Conservation (phyloP, 176 grass and related monocot species). For the Saccharum spontaneum region DNA sequence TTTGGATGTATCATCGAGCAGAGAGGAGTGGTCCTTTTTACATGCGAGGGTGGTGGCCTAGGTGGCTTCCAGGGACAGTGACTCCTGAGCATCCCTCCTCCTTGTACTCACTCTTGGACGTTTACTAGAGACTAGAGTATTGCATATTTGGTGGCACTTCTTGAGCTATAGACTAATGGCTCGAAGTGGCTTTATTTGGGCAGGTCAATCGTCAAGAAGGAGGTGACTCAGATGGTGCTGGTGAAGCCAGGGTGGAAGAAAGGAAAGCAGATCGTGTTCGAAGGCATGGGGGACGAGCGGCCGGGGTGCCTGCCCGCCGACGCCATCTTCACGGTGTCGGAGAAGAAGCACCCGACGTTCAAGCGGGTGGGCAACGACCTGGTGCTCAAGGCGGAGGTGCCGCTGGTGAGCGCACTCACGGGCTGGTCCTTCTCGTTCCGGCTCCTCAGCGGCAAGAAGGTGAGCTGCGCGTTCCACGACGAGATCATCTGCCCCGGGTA, state of each 20-base stretch:
- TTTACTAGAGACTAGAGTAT: background rate
- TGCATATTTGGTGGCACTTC: background rate
- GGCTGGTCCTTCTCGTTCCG: conserved; percentile 91
- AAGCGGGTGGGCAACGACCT: conserved; percentile 82
- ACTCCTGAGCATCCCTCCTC: conserved; percentile 39
- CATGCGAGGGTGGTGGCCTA: conserved; percentile 27
- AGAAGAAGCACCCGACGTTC: conserved; percentile 79
- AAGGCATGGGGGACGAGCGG: conserved; percentile 73
- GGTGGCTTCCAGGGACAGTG: conserved; percentile 35
- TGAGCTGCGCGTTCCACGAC: conserved; percentile 70
- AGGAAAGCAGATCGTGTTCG: conserved; percentile 64
- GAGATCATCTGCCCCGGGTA: conserved; percentile 69
- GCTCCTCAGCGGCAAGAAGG: conserved; percentile 64
- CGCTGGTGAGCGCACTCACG: conserved; percentile 72
- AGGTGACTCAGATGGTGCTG: conserved; percentile 58
- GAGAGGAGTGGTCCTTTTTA: conserved; percentile 34
- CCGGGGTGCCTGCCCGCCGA: conserved; percentile 72
- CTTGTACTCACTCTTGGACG: conserved; percentile 9
- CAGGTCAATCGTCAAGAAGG: conserved; percentile 78
- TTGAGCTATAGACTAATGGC: background rate
- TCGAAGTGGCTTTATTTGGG: background rate
- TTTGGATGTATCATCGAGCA: conserved; percentile 39
- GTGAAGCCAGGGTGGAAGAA: conserved; percentile 89
- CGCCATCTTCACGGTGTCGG: conserved; percentile 52
- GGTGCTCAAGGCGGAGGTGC: conserved; percentile 88